Base-by-base conservation (phyloP, 2,329 filamentous ascomycete genomes). In the Ophidiomyces ophidiicola region DNA sequence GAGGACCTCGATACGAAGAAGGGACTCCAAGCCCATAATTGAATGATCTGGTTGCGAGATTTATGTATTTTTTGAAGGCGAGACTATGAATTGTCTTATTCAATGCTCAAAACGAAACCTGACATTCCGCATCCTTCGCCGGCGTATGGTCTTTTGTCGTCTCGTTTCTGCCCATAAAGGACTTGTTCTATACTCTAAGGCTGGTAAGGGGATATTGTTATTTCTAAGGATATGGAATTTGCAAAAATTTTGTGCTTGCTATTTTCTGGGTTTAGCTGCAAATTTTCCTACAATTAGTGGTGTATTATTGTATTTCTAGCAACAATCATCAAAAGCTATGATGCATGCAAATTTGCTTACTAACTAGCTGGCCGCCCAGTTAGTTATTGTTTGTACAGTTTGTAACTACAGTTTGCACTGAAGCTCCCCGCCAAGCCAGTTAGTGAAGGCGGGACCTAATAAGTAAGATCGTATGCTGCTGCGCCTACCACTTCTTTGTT, bases 1-100 rank as follows among this genome's bases (percentile, higher is more conserved):
- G 53, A 6, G 58, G 53, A 8, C 62, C 62, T 2, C 55, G 59
- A 20, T 65, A 64, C 47, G 61, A 63, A 41, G 61, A 65, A 20
- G 59, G 57, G 15, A 63, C 61, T 11, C 60, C 61, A 4, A 64
- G 61, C 50, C 61, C 62, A 21, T 63, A 31, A 41, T 41, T 36
- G 7, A 32, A 10, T 32, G 15, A 23, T 32, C n/a, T n/a, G n/a
- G n/a, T n/a, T n/a, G n/a, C n/a, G n/a, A n/a, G n/a, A n/a, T n/a
- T n/a, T n/a, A n/a, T n/a, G n/a, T n/a, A n/a, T n/a, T n/a, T n/a
- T n/a, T n/a, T n/a, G n/a, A n/a, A n/a, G n/a, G n/a, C 25, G 25
- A 14, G 4, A 14, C 25, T 28, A 6, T 28, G 25, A 14, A n/a
- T 28, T 8, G 11, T 14, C 25, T 28, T 28, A 3, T 28, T 28